phyloP scores from a whole-genome alignment of 2,329 filamentous ascomycete species.

The Penicillium sp. region DNA sequence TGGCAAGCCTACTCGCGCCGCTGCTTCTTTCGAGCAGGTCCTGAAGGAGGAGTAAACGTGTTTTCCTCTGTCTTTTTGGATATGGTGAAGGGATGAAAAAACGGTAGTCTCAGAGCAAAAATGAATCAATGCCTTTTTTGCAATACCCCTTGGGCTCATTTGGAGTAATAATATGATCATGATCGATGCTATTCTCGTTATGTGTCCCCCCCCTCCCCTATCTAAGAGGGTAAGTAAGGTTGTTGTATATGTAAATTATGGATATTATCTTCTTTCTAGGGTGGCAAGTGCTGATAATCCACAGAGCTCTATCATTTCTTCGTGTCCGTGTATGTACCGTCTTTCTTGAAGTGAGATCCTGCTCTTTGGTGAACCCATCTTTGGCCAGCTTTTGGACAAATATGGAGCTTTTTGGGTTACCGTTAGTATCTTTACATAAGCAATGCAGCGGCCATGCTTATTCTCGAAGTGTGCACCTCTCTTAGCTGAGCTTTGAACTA shows the following conservation, averaged over 20 bases:
- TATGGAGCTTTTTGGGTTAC: too few species aligned
- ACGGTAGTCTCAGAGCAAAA: conserved; percentile 28
- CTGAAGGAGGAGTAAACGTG: conserved; percentile 51
- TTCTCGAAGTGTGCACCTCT: too few species aligned
- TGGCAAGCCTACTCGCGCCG: conserved; percentile 59
- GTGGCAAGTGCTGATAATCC: too few species aligned
- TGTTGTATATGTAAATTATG: background rate
- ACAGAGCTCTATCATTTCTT: background rate
- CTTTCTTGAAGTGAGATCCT: background rate
- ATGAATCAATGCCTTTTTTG: conserved; percentile 31
- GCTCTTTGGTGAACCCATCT: too few species aligned
- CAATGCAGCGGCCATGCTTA: too few species aligned
- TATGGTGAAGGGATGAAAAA: conserved; percentile 24
- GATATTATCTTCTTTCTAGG: background rate
- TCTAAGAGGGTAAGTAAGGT: conserved; percentile 8
- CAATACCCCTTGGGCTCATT: conserved; percentile 26
- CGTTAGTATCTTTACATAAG: too few species aligned
- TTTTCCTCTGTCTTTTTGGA: conserved; percentile 18
- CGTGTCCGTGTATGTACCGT: too few species aligned
- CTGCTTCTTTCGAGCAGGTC: conserved; percentile 53
- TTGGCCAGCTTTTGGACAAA: too few species aligned
- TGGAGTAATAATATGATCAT: conserved; percentile 30
- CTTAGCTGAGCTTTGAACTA: too few species aligned
- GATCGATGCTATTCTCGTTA: conserved; percentile 23
- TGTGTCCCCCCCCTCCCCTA: background rate